Evolutionary conservation across 2,329 filamentous ascomycete genomes (phyloP).

Genomic region (Ceratocystis cubensis): DNA sequence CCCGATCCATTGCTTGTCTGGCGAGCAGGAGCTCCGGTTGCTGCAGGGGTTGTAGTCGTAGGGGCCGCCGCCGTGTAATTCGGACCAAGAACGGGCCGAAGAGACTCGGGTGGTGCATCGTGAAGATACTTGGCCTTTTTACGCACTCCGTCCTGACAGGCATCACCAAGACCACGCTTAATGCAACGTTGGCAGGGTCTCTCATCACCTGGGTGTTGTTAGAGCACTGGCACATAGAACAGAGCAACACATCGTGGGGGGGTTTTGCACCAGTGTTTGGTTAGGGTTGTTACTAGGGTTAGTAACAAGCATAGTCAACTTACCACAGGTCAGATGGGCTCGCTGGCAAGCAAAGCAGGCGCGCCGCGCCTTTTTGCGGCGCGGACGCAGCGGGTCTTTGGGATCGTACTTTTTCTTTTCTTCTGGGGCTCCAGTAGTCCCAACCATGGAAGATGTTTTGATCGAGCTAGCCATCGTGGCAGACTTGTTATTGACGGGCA

Average conservation of each 20-base stretch:
- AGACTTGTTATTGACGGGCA: constrained; percentile 35
- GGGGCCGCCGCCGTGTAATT: constrained; percentile 49
- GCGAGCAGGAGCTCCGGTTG: neutral
- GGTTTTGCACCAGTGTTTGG: neutral
- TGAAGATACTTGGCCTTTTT: constrained; percentile 99
- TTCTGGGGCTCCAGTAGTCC: constrained; percentile 35
- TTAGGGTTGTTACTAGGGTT: too few species aligned
- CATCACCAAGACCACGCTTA: constrained; percentile 80
- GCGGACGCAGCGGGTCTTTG: constrained; percentile 79
- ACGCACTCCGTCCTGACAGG: constrained; percentile 87
- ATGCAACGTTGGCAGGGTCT: constrained; percentile 88
- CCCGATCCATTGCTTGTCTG: neutral
- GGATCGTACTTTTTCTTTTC: constrained; percentile 60
- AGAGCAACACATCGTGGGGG: neutral
- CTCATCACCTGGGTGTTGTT: constrained; percentile 60
- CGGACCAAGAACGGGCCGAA: constrained; percentile 71
- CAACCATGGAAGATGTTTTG: constrained; percentile 30
- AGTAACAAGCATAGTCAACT: constrained; percentile 29
- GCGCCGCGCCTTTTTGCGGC: constrained; percentile 88
- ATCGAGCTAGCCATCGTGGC: constrained; percentile 42
- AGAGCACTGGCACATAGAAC: neutral
- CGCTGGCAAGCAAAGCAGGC: constrained; percentile 95
- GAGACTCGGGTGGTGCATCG: constrained; percentile 79
- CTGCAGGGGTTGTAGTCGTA: constrained; percentile 1
- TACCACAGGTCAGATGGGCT: constrained; percentile 96